Evolutionary conservation across 2,329 filamentous ascomycete genomes (phyloP), one percentile per base, ranked within the genome.

Genomic region (Neonectria sp.): DNA sequence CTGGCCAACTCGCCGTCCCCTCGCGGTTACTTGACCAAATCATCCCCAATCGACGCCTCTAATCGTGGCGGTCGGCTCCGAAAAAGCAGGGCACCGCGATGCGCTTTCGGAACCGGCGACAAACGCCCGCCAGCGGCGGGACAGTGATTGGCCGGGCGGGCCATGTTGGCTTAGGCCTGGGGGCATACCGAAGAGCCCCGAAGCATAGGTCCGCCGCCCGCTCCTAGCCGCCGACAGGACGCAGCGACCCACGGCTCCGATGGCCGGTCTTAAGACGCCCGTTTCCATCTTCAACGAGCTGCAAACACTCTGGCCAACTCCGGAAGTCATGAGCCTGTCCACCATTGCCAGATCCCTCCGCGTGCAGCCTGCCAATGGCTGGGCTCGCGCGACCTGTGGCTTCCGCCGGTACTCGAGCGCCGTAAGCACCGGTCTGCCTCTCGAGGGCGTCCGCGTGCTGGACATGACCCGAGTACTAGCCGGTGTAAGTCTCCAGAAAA

Each of bases 391-490:
- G 6, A 37, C 40, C 3, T 45, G 35, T 65, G 69, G 65, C 46
- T 63, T 75, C 24, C 76, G 78, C 67, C 68, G 74, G 57, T 79
- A 77, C 61, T 81, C 79, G 43, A 77, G 72, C 56, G 72, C 74
- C 12, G 68, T 71, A 43, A 65, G 69, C 56, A 71, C 75, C 13
- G 69, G 79, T 46, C 81, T 90, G 35, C 95, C 96, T 25, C 86
- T 99, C 74, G 90, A 94, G 40, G 96, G 96, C 1, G 92, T 96
- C 74, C 91, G 93, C 62, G 95, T 98, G 15, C 86, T 99, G 69
- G 96, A 99, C 80, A 97, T 99, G 95, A 98, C 95, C 4, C 89
- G 96, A 83, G 96, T 99, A 2, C 84, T 99, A 71, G 96, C 96
- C 70, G 96, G 96, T 64, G 95, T 98, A 85, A 82, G 92, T 87